Base-by-base conservation (phyloP, 192 early-diverging fungal species). In the Podila horticola region DNA sequence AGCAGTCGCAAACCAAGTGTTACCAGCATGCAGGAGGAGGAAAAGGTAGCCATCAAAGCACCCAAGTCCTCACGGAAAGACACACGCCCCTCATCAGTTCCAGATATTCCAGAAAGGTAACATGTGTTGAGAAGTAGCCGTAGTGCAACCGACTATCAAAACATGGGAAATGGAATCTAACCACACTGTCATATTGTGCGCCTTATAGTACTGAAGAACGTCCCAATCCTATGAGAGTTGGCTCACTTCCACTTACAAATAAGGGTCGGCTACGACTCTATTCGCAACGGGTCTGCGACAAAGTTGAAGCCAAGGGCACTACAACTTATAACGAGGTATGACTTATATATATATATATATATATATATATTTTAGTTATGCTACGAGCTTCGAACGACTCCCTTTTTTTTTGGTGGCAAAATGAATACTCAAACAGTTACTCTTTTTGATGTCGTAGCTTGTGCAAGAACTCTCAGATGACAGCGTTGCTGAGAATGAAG, bases 241-340 rank as follows among this genome's bases (percentile, higher is more conserved):
- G 58, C 15, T 12, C 36, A 10, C 62, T 41, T 55, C 66, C 58
- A 58, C 24, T 62, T 20, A 19, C 69, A 26, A 69, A 51, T 33
- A 31, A 87, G 72, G 91, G 91, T 22, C 74, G 52, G n/a, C 17
- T 92, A 41, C 83, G 90, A 3, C 86, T 88, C 52, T 90, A 90
- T 65, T 89, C 90, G 33, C 82, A 86, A 67, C 84, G 86, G 60
- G 90, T 92, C 10, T 90, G 89, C 59, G 87, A 90, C 33, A 86
- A 86, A 67, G 91, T 92, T 12, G 69, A 88, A 61, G 67, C 82
- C 29, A 88, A 88, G 67, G 87, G 88, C 1, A 71, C 82, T 2
- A 92, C 91, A 17, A 88, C 89, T 8, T 91, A 92, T 67, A 89
- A 88, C 64, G 89, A 89, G 72, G 86, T 85, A 79, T 63, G 45